Base-by-base conservation (phyloP, 257 asterid genomes). In the Primulina tabacum region DNA sequence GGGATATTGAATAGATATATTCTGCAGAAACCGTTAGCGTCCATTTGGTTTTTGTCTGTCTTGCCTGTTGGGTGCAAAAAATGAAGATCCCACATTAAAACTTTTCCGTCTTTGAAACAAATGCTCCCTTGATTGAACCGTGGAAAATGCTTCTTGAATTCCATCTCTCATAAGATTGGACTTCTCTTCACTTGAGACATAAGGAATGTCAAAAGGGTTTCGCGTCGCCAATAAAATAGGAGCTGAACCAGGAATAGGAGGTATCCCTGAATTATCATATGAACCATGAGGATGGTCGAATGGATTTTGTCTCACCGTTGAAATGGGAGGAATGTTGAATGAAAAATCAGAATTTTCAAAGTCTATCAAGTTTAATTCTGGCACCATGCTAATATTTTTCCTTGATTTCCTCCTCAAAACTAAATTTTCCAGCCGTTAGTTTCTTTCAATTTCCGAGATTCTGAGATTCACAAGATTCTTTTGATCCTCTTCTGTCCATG, bases 401-500 rank as follows among this genome's bases (percentile, higher is more conserved):
- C 90, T 75, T 60, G 92, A 85, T 84, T 96, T 84, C 80, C 98
- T 84, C 79, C 96, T 85, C 64, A 90, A 82, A 21, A 92, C 86
- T 33, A 92, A 80, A 65, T 86, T 92, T 84, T 92, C 98, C 84
- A 92, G 78, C 78, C 92, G 83, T 71, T 82, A 88, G 82, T 90
- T 92, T 76, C 98, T 78, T 80, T 92, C 97, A 1, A 88, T 83
- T 84, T 92, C 98, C 0, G 96, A 92, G 79, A 86, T 85, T 62
- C 97, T 95, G 28, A 92, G 79, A 78, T 92, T 95, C 92, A 92
- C 85, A 40, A 92, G 92, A 85, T 92, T 92, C 90, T 83, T 92
- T 75, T 90, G 90, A 73, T 92, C 98, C 83, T 92, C 95, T 60
- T 90, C 96, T 0, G 98, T 92, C 97, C 98, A 92, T 66, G 80